These are phyloP conservation scores for Quercus engelmannii DNA, from an alignment of 306 rosid genomes.

Conservation along the genomic window DNA sequence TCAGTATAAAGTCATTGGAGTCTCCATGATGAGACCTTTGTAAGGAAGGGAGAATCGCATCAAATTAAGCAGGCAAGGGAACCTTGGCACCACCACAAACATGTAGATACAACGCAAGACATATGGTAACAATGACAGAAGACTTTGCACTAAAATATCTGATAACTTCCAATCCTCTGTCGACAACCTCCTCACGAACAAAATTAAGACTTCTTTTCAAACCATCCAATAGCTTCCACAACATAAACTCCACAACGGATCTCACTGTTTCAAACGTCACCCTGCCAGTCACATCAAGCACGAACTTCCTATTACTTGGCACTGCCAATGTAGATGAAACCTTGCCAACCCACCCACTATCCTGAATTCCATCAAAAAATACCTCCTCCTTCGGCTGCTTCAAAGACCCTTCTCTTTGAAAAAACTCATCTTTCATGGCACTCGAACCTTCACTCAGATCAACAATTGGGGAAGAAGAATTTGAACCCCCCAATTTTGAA, in stretches of 20 bases:
- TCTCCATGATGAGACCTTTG: background rate
- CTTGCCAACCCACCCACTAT: slow-evolving; percentile 54
- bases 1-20: background rate
- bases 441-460: slow-evolving; percentile 21
- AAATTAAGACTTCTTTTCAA: slow-evolving; percentile 50
- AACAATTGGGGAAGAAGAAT: slow-evolving; percentile 25
- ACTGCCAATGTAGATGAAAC: slow-evolving; percentile 73
- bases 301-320: slow-evolving; percentile 66
- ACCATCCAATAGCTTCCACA: slow-evolving; percentile 58
- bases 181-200: slow-evolving; percentile 57
- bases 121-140: slow-evolving; percentile 69
- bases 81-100: slow-evolving; percentile 56
- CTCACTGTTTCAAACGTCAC: slow-evolving; percentile 71
- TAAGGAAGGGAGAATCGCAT: slow-evolving; percentile 1
- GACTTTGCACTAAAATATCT: slow-evolving; percentile 77
- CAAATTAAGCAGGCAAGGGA: slow-evolving; percentile 58
- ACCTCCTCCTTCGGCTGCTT: slow-evolving; percentile 25
- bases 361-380: slow-evolving; percentile 25
- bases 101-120: slow-evolving; percentile 79
- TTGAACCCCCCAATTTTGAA: slow-evolving; percentile 15
- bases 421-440: slow-evolving; percentile 16
- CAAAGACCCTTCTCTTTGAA: slow-evolving; percentile 34
- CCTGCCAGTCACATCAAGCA: slow-evolving; percentile 83
- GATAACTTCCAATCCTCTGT: slow-evolving; percentile 63
- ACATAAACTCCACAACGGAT: slow-evolving; percentile 60